Base-by-base conservation (phyloP, 306 rosid genomes). In the Dicorynia guianensis region DNA sequence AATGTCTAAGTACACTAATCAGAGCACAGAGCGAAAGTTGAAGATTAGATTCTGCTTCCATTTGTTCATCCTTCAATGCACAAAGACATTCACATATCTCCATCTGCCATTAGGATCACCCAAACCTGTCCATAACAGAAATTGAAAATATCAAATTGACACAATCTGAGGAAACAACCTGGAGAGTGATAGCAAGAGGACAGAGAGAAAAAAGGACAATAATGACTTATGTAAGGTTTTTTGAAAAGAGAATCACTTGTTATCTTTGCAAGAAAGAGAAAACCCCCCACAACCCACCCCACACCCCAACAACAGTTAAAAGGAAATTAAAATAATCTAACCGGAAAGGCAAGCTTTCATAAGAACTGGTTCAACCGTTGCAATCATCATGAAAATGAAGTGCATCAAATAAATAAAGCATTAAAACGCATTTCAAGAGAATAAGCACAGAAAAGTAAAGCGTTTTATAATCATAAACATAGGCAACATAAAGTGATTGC, bases 141-240 rank as follows among this genome's bases (percentile, higher is more conserved):
- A 86, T 89, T 64, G 88, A 90, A 85, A 85, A 87, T 71, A 91
- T 93, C 89, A 93, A 93, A 89, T 83, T 75, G 97, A 82, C 92
- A 85, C 91, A 84, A 86, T 58, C 70, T 54, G 85, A 79, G 50
- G 87, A 50, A 74, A 74, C 68, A 78, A 82, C 81, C 59, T 11
- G 33, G 30, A 40, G 78, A 47, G 30, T 40, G 78, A 47, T 62
- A 75, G 61, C 52, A 47, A 43, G 81, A 71, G 40, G 56, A 38
- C 12, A 25, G 71, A 56, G 66, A 44, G 65, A 57, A 39, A 43
- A 64, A 57, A 43, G 62, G 61, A 52, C 33, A 69, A 12, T 12
- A n/a, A 34, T 7, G 19, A 35, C 59, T 52, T 54, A 6, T 54
- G 13, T 9, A 34, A 47, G 34, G 71, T 38, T 83, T 38, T 33